Conservation (phyloP, 2,329 filamentous ascomycete species). For the Alternaria dauci region DNA sequence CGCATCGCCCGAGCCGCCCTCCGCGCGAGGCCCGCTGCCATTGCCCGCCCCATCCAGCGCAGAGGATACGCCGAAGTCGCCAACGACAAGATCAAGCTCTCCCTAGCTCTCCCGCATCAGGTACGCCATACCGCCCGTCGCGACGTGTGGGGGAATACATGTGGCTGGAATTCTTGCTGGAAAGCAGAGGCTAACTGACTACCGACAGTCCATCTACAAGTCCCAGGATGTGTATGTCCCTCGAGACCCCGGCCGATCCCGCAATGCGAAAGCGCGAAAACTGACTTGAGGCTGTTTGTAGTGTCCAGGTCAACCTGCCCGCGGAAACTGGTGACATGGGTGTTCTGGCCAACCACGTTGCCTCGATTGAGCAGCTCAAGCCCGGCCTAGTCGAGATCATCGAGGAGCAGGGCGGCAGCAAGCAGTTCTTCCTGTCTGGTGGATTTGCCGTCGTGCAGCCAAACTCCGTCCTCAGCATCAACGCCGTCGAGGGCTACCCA, state of each 20-base stretch:
- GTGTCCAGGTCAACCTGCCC: constrained; percentile 98
- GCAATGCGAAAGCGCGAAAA: constrained; percentile 33
- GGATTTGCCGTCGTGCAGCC: constrained; percentile 98
- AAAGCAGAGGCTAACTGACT: constrained; percentile 34
- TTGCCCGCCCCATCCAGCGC: constrained; percentile 80
- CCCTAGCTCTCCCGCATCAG: constrained; percentile 96
- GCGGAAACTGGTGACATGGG: constrained; percentile 99
- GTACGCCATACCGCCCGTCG: constrained; percentile 65
- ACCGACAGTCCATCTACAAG: constrained; percentile 70
- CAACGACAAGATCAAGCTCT: constrained; percentile 85
- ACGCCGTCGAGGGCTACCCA: constrained; percentile 93
- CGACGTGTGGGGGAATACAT: constrained; percentile 10
- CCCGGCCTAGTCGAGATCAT: constrained; percentile 94
- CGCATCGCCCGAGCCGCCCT: constrained; percentile 91
- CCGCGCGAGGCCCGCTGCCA: constrained; percentile 76
- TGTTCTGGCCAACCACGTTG: constrained; percentile 98
- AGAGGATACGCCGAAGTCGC: constrained; percentile 79
- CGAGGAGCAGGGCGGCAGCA: constrained; percentile 87
- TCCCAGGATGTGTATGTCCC: constrained; percentile 72
- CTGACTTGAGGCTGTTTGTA: constrained; percentile 53
- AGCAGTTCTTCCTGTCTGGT: constrained; percentile 98
- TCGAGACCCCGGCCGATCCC: constrained; percentile 39
- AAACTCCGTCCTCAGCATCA: constrained; percentile 94
- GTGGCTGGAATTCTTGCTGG: neutral
- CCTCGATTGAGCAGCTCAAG: constrained; percentile 98